Base-by-base conservation (phyloP, 2,329 filamentous ascomycete species). In the Scedosporium minutisporum region DNA sequence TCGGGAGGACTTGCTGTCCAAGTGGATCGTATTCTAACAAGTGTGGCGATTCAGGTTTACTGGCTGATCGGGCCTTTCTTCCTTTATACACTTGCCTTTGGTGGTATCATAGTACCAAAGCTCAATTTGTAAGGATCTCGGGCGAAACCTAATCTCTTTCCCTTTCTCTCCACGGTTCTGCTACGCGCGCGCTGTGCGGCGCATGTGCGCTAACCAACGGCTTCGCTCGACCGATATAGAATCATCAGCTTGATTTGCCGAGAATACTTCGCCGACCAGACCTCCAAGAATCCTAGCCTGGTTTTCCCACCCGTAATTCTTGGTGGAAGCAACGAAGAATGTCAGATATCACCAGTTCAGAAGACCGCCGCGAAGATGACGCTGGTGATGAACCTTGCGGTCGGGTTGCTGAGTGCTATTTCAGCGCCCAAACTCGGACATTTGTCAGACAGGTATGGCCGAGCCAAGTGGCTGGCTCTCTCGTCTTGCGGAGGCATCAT, bases 21-120 rank as follows among this genome's bases (percentile, higher is more conserved):
- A 38, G 33, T 14, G 10, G 33, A 38, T 38, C 4, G 10, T 25
- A 3, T 53, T 65, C 68, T 73, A 66, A 74, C 66, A 61, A 57
- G 12, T 9, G 25, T 16, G 6, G 38, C n/a, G 60, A 62, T 58
- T 41, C 65, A 90, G 90, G 84, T 96, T 61, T 90, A 82, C 74
- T 97, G 92, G 90, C 80, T 97, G 4, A 74, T 97, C 6, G 85
- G 83, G 0, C 90, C 92, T 0, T 95, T 93, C 74, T 80, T 89
- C 63, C 75, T 96, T 55, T 93, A 91, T 71, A 91, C 91, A 0
- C 78, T 96, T 62, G 92, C 93, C 0, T 93, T 95, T 73, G 95
- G 93, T 38, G 91, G 91, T 63, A 84, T 90, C 6, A 79, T 95
- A 6, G 90, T 97, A 7, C 93, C 93, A 9, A 95, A 89, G 72